Evolutionary conservation across 306 rosid species (phyloP).

Genomic region (Trifolium subterraneum): DNA sequence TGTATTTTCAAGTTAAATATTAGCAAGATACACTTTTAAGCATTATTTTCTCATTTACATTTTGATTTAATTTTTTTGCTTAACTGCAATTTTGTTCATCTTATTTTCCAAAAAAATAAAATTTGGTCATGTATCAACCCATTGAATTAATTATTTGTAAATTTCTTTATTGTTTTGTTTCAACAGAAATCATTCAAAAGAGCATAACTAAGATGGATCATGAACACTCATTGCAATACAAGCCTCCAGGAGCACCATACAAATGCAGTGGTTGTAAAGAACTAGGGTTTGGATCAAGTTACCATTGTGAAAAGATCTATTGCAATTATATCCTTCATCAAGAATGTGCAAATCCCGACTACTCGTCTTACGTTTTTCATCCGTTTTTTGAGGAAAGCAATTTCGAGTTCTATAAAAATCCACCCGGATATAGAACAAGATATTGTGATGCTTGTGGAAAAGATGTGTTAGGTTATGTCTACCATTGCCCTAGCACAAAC

Average conservation of each 20-base stretch:
- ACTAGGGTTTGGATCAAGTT: constrained; percentile 48
- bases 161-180: too few relatives aligned
- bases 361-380: constrained; percentile 27
- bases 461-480: constrained; percentile 52
- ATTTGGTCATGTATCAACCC: too few relatives aligned
- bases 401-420: constrained; percentile 31
- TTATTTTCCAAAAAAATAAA: too few relatives aligned
- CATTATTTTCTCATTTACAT: too few relatives aligned
- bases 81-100: too few relatives aligned
- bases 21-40: too few relatives aligned
- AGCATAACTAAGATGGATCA: constrained; percentile 32
- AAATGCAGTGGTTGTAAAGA: constrained; percentile 53
- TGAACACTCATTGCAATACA: constrained; percentile 29
- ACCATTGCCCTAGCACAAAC: constrained; percentile 39
- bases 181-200: too few relatives aligned
- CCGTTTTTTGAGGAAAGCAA: constrained; percentile 27
- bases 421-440: background rate
- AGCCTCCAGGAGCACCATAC: constrained; percentile 43
- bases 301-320: constrained; percentile 31
- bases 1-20: too few relatives aligned
- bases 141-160: too few relatives aligned
- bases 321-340: constrained; percentile 53
- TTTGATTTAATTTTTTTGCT: too few relatives aligned
- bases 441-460: constrained; percentile 58
- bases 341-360: constrained; percentile 38